phyloP scores from a whole-genome alignment of 495 filamentous ascomycete genomes.

The Lichenothelia convexa region DNA sequence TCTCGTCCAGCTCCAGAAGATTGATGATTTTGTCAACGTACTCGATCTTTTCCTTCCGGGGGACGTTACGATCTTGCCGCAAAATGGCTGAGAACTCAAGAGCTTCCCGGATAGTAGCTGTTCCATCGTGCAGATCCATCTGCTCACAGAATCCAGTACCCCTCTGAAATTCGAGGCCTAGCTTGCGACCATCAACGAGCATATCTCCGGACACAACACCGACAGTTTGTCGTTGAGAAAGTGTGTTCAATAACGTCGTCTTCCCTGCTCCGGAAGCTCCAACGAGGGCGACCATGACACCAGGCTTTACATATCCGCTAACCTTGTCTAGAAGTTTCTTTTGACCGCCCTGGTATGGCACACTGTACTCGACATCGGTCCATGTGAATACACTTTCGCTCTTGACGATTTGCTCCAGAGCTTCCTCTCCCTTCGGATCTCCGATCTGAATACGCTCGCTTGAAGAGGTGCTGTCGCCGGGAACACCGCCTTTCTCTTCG shows the following conservation, averaged over 20 bases:
- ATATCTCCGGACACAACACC: constrained; percentile 34
- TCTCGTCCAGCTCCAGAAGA: constrained; percentile 21
- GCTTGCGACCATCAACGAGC: constrained; percentile 52
- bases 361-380: constrained; percentile 51
- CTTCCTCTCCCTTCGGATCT: constrained; percentile 21
- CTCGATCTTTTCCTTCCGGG: constrained; percentile 25
- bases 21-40: constrained; percentile 26
- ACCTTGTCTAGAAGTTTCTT: constrained; percentile 53
- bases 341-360: constrained; percentile 52
- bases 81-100: constrained; percentile 49
- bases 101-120: constrained; percentile 46
- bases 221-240: constrained; percentile 57
- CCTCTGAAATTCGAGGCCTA: constrained; percentile 57
- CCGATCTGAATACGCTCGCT: constrained; percentile 6
- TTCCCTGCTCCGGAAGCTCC: constrained; percentile 76
- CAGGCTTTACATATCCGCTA: constrained; percentile 63
- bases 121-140: constrained; percentile 62
- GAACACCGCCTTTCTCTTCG: constrained; percentile 25
- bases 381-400: constrained; percentile 61
- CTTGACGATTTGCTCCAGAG: constrained; percentile 36
- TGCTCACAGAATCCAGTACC: constrained; percentile 76
- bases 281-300: constrained; percentile 64
- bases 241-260: constrained; percentile 54
- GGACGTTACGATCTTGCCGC: constrained; percentile 33
- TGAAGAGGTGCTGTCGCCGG: constrained; percentile 7